A percentile compares a stretch with the other conserved stretches of the same genome.
phyloP scores from a whole-genome alignment of 257 asterid genomes.

The Ilex asprella region DNA sequence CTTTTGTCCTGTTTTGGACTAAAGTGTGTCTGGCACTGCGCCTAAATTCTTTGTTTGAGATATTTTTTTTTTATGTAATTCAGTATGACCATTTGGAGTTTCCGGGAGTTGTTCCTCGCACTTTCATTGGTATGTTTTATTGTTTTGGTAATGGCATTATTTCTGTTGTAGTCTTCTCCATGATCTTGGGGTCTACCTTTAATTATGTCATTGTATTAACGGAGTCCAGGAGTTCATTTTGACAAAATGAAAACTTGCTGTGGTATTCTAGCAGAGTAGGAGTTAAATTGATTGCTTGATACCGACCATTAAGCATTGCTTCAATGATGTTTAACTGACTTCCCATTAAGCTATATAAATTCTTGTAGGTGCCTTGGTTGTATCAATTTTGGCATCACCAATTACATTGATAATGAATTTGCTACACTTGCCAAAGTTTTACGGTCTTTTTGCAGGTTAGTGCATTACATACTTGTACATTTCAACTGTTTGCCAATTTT shows the following conservation, averaged over 20 bases:
- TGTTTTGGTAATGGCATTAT: neutral
- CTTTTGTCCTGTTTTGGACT: neutral
- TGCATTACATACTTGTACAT: neutral
- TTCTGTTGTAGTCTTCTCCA: too few relatives aligned
- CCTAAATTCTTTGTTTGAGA: too few relatives aligned
- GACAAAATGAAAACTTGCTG: too few relatives aligned
- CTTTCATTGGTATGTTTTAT: slow-evolving; percentile 62
- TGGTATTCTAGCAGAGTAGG: neutral
- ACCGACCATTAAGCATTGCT: too few relatives aligned
- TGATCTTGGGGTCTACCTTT: too few relatives aligned
- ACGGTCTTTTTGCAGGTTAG: slow-evolving; percentile 70
- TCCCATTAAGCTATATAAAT: slow-evolving; percentile 5
- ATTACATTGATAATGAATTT: slow-evolving; percentile 46
- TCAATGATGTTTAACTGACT: slow-evolving; percentile 2
- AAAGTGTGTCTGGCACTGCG: slow-evolving; percentile 10
- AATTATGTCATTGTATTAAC: too few relatives aligned
- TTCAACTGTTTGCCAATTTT: neutral
- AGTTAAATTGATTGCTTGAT: slow-evolving; percentile 8
- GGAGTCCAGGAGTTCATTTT: too few relatives aligned
- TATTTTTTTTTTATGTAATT: neutral
- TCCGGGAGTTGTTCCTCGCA: slow-evolving; percentile 97
- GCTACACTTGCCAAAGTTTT: slow-evolving; percentile 71
- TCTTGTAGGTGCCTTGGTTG: slow-evolving; percentile 60
- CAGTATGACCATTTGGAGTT: slow-evolving; percentile 97
- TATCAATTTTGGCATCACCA: slow-evolving; percentile 79